Conservation (phyloP, 805 yeast genomes). For the Wickerhamiella allomyrinae region DNA sequence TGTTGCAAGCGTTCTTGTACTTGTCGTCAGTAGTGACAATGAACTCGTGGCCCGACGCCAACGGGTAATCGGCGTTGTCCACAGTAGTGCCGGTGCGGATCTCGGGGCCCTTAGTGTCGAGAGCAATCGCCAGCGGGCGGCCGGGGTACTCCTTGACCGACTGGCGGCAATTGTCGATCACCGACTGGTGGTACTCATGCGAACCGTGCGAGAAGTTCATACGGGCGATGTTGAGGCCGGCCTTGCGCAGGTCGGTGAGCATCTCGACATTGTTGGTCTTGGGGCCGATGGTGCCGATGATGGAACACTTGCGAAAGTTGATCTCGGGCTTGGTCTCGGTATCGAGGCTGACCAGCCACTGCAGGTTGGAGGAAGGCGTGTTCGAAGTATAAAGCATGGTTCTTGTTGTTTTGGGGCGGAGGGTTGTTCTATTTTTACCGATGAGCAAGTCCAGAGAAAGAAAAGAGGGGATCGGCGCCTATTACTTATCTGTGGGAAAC, state of each 20-base stretch:
- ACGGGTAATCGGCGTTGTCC: conserved; percentile 68
- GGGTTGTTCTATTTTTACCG: background rate
- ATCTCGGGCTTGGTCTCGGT: conserved; percentile 59
- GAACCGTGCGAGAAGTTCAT: conserved; percentile 99
- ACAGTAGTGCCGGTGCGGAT: conserved; percentile 95
- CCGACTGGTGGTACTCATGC: conserved; percentile 93
- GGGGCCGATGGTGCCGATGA: conserved; percentile 98
- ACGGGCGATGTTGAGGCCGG: conserved; percentile 94
- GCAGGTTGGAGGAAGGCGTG: conserved; percentile 31
- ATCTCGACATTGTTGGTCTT: conserved; percentile 84
- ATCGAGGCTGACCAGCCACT: conserved; percentile 75
- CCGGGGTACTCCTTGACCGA: conserved; percentile 84
- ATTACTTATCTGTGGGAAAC: conserved; percentile 1
- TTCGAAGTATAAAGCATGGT: conserved; percentile 19
- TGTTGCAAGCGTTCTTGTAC: conserved; percentile 59
- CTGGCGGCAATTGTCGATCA: conserved; percentile 89
- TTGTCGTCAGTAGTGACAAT: conserved; percentile 80
- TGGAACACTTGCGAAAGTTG: conserved; percentile 82
- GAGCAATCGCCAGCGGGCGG: conserved; percentile 95
- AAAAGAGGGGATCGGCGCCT: background rate
- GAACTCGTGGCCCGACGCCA: conserved; percentile 79
- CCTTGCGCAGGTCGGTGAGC: conserved; percentile 78
- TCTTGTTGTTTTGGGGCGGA: background rate
- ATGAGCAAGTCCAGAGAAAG: background rate
- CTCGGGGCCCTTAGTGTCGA: conserved; percentile 99